Evolutionary conservation across 192 early-diverging fungal genomes (phyloP), one percentile per base, ranked within the genome.

Genomic region (Podochytrium sp.): DNA sequence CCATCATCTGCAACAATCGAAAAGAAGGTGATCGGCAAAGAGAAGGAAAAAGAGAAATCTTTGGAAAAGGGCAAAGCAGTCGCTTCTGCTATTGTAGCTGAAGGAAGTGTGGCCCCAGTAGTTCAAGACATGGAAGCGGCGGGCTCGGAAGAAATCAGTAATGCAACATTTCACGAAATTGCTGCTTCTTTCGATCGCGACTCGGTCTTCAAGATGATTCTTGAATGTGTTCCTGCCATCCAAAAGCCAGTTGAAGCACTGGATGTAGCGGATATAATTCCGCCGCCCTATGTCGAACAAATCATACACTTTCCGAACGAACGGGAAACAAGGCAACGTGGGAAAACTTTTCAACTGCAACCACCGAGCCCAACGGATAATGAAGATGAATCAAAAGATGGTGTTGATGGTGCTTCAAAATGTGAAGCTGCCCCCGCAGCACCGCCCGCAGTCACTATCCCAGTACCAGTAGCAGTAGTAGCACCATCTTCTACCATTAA

Each of bases 121-220:
- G 35, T 37, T 32, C 60, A 63, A n/a, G 71, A 64, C 1, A 18
- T n/a, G 16, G 81, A 81, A 33, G 78, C 14, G 6, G 20, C 55
- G 10, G 20, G 20, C 29, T 1, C 25, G 16, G 53, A 57, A 39
- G 75, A 76, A 32, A 27, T 35, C 3, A 23, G 2, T 18, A 39
- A 57, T 23, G 55, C 50, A 1, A 20, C 40, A 14, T 61, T 70
- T 57, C 59, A 77, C 47, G 85, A 87, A 47, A 39, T 87, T 32
- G 70, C 74, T 42, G 83, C 49, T 2, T 61, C 34, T 30, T 2
- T 68, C 30, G 85, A 87, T 41, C 80, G 83, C 64, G 83, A 84
- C 12, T 29, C 60, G 10, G 76, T 84, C 5, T 83, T 81, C 57
- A 80, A 81, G 57, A 40, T 50, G 2, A 74, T 87, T n/a, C 29